These are phyloP conservation scores for Prunus salicina DNA, from an alignment of 306 rosid genomes.

Conservation along the genomic window DNA sequence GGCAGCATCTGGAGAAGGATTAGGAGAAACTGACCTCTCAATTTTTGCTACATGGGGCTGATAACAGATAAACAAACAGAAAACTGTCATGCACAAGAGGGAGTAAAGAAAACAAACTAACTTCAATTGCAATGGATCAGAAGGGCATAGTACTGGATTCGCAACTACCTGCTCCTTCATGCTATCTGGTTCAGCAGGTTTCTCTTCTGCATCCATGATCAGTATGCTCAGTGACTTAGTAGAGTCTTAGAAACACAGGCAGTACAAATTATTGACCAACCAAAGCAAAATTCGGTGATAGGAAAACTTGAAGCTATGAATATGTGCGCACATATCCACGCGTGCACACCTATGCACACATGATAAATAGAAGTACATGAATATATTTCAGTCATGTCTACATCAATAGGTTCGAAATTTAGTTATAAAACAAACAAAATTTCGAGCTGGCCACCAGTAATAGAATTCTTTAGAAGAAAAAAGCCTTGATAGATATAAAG, in stretches of 20 bases:
- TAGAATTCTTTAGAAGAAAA: neutral
- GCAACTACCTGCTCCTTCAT: conserved; percentile 65
- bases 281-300: conserved; percentile 47
- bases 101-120: neutral
- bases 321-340: conserved; percentile 40
- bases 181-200: conserved; percentile 60
- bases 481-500: neutral
- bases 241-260: conserved; percentile 54
- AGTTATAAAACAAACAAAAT: neutral
- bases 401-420: conserved; percentile 1
- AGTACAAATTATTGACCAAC: conserved; percentile 48
- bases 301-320: conserved; percentile 47
- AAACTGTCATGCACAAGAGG: conserved; percentile 1
- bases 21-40: conserved; percentile 48
- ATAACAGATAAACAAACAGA: conserved; percentile 8
- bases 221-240: conserved; percentile 48
- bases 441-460: neutral
- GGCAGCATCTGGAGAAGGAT: conserved; percentile 50
- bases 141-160: conserved; percentile 2
- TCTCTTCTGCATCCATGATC: conserved; percentile 74
- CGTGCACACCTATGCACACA: conserved; percentile 44
- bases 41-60: conserved; percentile 42
- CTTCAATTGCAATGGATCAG: conserved; percentile 6
- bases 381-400: conserved; percentile 25
- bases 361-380: conserved; percentile 33